Base-by-base conservation (phyloP, 2,329 filamentous ascomycete species). In the Cladosporium sp. region DNA sequence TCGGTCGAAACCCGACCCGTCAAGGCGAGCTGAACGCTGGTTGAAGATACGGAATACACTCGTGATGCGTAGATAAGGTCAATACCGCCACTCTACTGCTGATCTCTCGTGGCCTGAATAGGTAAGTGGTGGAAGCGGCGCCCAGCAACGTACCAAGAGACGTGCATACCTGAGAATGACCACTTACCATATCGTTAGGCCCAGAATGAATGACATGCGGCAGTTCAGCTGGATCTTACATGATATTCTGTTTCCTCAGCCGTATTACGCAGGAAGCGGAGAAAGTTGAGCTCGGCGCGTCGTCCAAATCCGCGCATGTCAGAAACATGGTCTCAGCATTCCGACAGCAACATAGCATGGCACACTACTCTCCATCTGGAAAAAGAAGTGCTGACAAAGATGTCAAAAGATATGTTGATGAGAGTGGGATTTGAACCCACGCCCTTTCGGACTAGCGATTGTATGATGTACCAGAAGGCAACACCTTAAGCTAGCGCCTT, bases 371-470 rank as follows among this genome's bases (percentile, higher is more conserved):
- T 47, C n/a, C 7, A 11, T 7, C n/a, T 47, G 41, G 10, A 12
- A 10, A 7, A 47, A 8, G 10, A 21, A 11, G n/a, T 11, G 41
- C n/a, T 12, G 41, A 30, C 49, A 24, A 58, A 38, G 24, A 58
- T 11, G 28, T 21, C 57, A 64, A 64, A 64, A 52, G 11, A 26
- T 14, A 64, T 64, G 34, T 64, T 64, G 60, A 64, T 64, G 60
- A 64, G 60, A 64, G 60, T 64, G 60, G 60, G 60, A 64, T 64
- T 64, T 52, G 60, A 64, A 64, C 60, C 60, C 60, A 64, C 60
- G 60, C 60, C 60, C 60, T 64, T 64, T 64, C 60, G 60, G 60
- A 64, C 60, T 57, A 64, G 60, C 60, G 60, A 57, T 64, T 64
- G 32, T 55, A 55, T 26, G 44, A 21, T 51, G n/a, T 36, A 15